Base-by-base conservation (phyloP, 2,329 filamentous ascomycete genomes). In the Chaetomiaceae sp. region DNA sequence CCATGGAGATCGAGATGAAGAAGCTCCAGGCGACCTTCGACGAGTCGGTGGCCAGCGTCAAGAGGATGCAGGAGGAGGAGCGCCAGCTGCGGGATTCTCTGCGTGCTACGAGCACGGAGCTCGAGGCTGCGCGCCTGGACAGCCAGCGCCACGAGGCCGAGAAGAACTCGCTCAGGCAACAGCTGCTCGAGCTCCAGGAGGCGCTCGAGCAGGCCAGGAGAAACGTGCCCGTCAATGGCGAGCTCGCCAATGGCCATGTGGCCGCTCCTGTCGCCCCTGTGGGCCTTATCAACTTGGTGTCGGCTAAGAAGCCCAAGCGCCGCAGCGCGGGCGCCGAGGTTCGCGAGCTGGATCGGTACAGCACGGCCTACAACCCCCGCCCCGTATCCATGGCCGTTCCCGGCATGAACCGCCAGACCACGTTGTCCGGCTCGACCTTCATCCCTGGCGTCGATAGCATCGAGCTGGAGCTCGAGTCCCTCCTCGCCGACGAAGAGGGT, bases 231-330 rank as follows among this genome's bases (percentile, higher is more conserved):
- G 73, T 86, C 61, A 90, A 90, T 58, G 79, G 76, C 56, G 86
- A 89, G 39, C 63, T 83, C 48, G 69, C 74, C 48, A 90, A 89
- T 62, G 88, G 89, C 50, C 63, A 65, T 38, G 71, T 70, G 44
- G 65, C 70, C 46, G 67, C 73, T 16, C 74, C 81, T 44, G 71
- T 81, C 35, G 75, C 79, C 48, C 73, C 79, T 25, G 87, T 78
- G 65, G 91, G 90, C 37, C 81, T 99, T 55, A 96, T 99, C 78
- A 99, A 97, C 68, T 78, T 99, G 30, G 93, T 99, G 21, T 88
- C 92, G 2, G 92, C 89, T 44, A 97, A 97, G 82, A 96, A 96
- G 73, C 89, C 91, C 37, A 96, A 97, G 77, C 81, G 93, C 64
- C 82, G 93, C 59, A 97, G 92, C 68, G 91, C 89, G 51, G 92